A percentile compares a stretch with the other conserved stretches of the same genome.
phyloP scores from a whole-genome alignment of 208 protist species.

The Wallacemonas sp. region DNA sequence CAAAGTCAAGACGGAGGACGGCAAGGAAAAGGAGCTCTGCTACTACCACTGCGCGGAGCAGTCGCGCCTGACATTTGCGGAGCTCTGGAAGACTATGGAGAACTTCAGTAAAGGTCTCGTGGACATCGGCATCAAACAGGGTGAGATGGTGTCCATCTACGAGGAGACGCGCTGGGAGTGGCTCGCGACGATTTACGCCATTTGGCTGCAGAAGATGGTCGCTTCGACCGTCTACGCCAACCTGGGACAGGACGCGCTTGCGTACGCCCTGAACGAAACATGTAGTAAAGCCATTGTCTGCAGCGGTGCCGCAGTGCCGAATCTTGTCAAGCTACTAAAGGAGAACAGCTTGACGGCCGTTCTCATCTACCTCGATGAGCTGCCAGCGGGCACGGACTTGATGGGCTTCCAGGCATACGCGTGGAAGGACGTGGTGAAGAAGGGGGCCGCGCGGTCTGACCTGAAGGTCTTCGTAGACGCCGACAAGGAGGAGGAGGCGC shows the following conservation, averaged over 20 bases:
- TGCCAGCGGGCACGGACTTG: slow-evolving; percentile 26
- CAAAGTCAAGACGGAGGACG: slow-evolving; percentile 22
- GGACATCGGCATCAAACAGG: slow-evolving; percentile 27
- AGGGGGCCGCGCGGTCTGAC: slow-evolving; percentile 25
- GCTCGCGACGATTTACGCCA: slow-evolving; percentile 64
- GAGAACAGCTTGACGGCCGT: slow-evolving; percentile 25
- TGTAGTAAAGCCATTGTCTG: slow-evolving; percentile 53
- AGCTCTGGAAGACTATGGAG: slow-evolving; percentile 52
- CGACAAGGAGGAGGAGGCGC: slow-evolving; percentile 36
- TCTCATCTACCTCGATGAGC: slow-evolving; percentile 51
- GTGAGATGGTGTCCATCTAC: slow-evolving; percentile 55
- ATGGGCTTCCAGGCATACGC: slow-evolving; percentile 29
- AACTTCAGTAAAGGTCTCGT: slow-evolving; percentile 51
- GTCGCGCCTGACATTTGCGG: slow-evolving; percentile 36
- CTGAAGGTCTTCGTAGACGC: slow-evolving; percentile 22
- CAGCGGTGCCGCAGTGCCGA: slow-evolving; percentile 47
- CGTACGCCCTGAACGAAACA: slow-evolving; percentile 55
- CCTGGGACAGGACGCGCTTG: slow-evolving; percentile 66
- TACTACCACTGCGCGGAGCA: slow-evolving; percentile 51
- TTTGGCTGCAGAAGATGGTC: slow-evolving; percentile 70
- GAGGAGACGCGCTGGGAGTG: slow-evolving; percentile 81
- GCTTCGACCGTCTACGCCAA: slow-evolving; percentile 78
- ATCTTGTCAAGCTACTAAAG: slow-evolving; percentile 43
- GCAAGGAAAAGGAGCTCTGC: slow-evolving; percentile 31
- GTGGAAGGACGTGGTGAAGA: slow-evolving; percentile 49